These are phyloP conservation scores for Aspergillus incahuasiensis DNA, from an alignment of 495 filamentous ascomycete species.

Conservation along the genomic window DNA sequence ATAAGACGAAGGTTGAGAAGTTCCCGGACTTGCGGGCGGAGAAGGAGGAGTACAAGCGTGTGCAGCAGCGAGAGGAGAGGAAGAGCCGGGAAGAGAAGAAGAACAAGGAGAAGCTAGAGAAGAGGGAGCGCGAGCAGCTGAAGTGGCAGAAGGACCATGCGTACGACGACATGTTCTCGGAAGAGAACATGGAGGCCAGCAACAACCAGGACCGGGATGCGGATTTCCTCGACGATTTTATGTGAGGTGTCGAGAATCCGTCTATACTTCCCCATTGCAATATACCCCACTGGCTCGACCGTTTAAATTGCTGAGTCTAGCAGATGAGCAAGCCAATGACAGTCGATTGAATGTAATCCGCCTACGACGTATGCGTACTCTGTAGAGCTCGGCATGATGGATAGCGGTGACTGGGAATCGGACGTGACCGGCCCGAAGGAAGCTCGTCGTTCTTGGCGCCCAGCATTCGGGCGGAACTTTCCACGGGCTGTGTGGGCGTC, in stretches of 20 bases:
- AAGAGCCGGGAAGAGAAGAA: slow-evolving; percentile 63
- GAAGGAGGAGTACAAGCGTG: slow-evolving; percentile 67
- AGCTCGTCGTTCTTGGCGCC: neutral
- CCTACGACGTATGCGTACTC: neutral
- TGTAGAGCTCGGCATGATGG: neutral
- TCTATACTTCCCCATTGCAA: neutral
- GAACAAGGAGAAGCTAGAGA: slow-evolving; percentile 73
- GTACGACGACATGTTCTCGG: slow-evolving; percentile 69
- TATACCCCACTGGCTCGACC: neutral
- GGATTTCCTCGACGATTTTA: slow-evolving; percentile 50
- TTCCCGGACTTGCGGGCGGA: slow-evolving; percentile 75
- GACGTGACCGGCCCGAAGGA: neutral
- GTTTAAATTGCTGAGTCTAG: too few species aligned
- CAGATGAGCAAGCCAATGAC: neutral
- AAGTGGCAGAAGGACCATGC: slow-evolving; percentile 94
- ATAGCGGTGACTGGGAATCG: neutral
- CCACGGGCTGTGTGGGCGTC: too few species aligned
- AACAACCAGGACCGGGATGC: slow-evolving; percentile 49
- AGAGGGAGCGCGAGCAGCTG: slow-evolving; percentile 75
- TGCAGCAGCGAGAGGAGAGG: slow-evolving; percentile 64
- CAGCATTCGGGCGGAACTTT: neutral
- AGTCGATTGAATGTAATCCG: neutral
- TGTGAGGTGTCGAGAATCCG: slow-evolving; percentile 38
- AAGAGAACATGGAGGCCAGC: slow-evolving; percentile 41
- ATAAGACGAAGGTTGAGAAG: slow-evolving; percentile 89